phyloP scores from a whole-genome alignment of 345 rosid species.

The Nephelium lappaceum region DNA sequence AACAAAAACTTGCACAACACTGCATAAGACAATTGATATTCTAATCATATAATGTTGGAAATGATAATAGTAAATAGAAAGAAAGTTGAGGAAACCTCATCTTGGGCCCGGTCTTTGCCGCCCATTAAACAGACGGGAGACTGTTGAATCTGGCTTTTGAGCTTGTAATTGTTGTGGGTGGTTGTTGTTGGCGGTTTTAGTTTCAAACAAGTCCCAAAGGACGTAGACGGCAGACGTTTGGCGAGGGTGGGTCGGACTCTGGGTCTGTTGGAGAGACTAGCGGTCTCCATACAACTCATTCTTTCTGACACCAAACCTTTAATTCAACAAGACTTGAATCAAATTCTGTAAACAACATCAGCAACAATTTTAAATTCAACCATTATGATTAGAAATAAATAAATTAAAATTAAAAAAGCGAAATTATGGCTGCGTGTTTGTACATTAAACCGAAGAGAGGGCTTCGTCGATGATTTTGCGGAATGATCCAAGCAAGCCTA shows the following conservation, averaged over 20 bases:
- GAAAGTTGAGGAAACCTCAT: slow-evolving; percentile 39
- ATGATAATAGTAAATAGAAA: not conserved
- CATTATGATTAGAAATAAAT: too few species aligned
- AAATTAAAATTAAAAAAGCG: too few species aligned
- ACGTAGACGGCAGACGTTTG: not conserved
- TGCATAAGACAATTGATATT: not conserved
- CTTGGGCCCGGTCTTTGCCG: slow-evolving; percentile 58
- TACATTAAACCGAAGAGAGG: too few species aligned
- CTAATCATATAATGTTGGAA: too few species aligned
- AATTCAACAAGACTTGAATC: not conserved
- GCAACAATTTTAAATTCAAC: not conserved
- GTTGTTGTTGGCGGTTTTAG: slow-evolving; percentile 20
- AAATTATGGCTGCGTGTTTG: too few species aligned
- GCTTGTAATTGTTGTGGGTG: slow-evolving; percentile 9
- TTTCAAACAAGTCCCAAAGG: slow-evolving; percentile 15
- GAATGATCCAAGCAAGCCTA: too few species aligned
- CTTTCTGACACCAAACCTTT: not conserved
- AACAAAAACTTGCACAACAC: not conserved
- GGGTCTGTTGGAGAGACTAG: not conserved
- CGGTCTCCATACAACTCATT: slow-evolving; percentile 8
- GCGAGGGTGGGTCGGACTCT: too few species aligned
- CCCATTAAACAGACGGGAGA: slow-evolving; percentile 61
- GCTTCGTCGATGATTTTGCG: too few species aligned
- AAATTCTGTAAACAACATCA: not conserved
- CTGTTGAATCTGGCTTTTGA: slow-evolving; percentile 28